A percentile compares a stretch with the other conserved stretches of the same genome.
These are phyloP conservation scores for Clarireedia sp. DNA, from an alignment of 2,329 filamentous ascomycete genomes.

Conservation along the genomic window DNA sequence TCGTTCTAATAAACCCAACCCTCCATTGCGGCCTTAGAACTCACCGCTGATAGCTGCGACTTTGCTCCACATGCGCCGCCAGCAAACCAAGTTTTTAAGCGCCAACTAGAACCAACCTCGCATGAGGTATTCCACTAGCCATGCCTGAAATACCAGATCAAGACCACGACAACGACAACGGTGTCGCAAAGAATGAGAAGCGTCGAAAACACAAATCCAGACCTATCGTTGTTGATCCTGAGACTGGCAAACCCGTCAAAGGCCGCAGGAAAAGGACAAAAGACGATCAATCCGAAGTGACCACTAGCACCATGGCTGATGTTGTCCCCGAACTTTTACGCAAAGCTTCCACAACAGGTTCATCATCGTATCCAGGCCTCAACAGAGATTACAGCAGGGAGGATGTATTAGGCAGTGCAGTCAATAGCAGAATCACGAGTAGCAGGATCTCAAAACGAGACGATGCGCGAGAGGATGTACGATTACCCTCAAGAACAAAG, in stretches of 20 bases:
- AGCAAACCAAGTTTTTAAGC: slow-evolving; percentile 12
- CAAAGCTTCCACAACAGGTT: slow-evolving; percentile 27
- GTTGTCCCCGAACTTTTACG: slow-evolving; percentile 40
- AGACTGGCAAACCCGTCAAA: slow-evolving; percentile 26
- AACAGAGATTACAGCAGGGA: slow-evolving; percentile 92
- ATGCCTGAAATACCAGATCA: slow-evolving; percentile 9
- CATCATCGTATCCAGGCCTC: slow-evolving; percentile 60
- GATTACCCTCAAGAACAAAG: slow-evolving; percentile 16
- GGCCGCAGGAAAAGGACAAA: slow-evolving; percentile 24
- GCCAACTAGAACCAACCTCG: slow-evolving; percentile 1
- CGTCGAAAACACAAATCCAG: slow-evolving; percentile 29
- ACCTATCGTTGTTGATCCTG: slow-evolving; percentile 25
- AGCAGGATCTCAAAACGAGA: slow-evolving; percentile 11
- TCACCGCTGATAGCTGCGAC: slow-evolving; percentile 8
- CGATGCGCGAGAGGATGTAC: slow-evolving; percentile 15
- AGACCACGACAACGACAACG: slow-evolving; percentile 12
- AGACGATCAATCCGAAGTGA: slow-evolving; percentile 17
- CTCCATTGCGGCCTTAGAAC: slow-evolving; percentile 3
- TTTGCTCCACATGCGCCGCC: slow-evolving; percentile 9
- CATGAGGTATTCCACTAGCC: slow-evolving; percentile 2
- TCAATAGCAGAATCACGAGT: no score
- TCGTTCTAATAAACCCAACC: background rate
- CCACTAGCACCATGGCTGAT: slow-evolving; percentile 35
- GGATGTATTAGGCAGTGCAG: slow-evolving; percentile 40
- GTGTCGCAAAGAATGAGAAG: slow-evolving; percentile 24